A percentile compares a stretch with the other conserved stretches of the same genome.
phyloP scores from a whole-genome alignment of 129 eudicot species.

The Pittosporum tobira region DNA sequence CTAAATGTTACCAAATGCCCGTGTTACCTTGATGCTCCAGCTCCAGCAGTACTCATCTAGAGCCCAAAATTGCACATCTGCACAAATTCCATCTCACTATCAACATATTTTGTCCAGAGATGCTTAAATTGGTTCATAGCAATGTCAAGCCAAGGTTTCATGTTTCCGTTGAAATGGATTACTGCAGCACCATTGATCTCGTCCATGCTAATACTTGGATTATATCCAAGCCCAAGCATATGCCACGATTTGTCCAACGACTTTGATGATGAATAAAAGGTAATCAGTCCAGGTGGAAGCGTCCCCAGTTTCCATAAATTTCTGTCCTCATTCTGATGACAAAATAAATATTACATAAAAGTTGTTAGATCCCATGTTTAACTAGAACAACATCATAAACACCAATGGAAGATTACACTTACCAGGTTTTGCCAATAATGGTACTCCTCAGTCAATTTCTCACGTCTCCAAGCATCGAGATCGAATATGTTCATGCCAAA shows the following conservation, averaged over 20 bases:
- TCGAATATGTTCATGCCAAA: conserved; percentile 71
- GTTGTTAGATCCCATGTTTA: not conserved
- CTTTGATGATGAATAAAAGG: conserved; percentile 59
- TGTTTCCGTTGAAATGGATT: conserved; percentile 72
- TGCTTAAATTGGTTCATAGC: conserved; percentile 75
- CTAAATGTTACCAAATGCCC: conserved; percentile 5
- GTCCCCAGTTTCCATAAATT: conserved; percentile 58
- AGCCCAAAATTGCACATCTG: conserved; percentile 85
- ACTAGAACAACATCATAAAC: not conserved
- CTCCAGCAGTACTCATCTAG: conserved; percentile 22
- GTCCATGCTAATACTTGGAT: conserved; percentile 81
- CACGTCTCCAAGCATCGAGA: conserved; percentile 77
- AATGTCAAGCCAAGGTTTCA: conserved; percentile 96
- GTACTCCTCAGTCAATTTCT: conserved; percentile 44
- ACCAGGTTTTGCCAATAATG: conserved; percentile 67
- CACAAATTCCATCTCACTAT: conserved; percentile 56
- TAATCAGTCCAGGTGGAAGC: conserved; percentile 56
- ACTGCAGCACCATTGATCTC: conserved; percentile 57
- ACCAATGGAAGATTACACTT: conserved; percentile 12
- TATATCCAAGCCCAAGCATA: conserved; percentile 78
- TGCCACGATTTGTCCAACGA: conserved; percentile 82
- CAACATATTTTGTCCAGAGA: conserved; percentile 80
- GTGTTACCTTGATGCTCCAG: conserved; percentile 19
- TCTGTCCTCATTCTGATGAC: conserved; percentile 57
- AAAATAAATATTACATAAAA: not conserved